Evolutionary conservation across 148 eudicot species (phyloP).

Genomic region (Rhododendron simsii): DNA sequence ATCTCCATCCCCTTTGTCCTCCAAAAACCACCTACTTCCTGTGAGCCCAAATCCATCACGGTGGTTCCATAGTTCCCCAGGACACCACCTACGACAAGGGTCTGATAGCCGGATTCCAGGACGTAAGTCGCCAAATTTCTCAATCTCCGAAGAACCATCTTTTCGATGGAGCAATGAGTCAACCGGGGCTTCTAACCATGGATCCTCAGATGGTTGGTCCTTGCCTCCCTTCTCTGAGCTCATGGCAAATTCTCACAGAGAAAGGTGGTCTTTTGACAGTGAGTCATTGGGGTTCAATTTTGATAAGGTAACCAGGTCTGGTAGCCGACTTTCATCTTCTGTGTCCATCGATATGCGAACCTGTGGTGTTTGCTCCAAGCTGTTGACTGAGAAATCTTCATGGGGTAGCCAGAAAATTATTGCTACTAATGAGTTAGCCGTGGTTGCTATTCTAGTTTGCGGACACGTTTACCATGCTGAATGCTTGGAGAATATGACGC

Average conservation of each 20-base stretch:
- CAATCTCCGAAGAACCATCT: constrained; percentile 49
- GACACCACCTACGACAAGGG: constrained; percentile 43
- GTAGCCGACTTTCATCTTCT: constrained; percentile 36
- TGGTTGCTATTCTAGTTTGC: constrained; percentile 73
- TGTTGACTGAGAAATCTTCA: constrained; percentile 60
- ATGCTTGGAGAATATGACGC: constrained; percentile 83
- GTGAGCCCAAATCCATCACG: constrained; percentile 54
- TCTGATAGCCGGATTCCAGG: constrained; percentile 63
- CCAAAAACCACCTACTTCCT: constrained; percentile 49
- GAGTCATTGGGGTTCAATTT: constrained; percentile 48
- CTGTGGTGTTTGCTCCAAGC: constrained; percentile 84
- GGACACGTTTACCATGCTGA: constrained; percentile 95
- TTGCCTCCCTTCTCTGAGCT: constrained; percentile 63
- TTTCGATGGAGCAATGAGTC: constrained; percentile 57
- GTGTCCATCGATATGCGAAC: constrained; percentile 48
- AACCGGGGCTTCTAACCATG: constrained; percentile 60
- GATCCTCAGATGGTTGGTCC: constrained; percentile 87
- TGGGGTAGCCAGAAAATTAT: constrained; percentile 71
- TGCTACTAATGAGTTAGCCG: constrained; percentile 62
- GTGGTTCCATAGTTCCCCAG: constrained; percentile 51
- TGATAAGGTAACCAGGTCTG: constrained; percentile 46
- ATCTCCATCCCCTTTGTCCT: constrained; percentile 55
- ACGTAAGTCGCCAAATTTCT: constrained; percentile 61
- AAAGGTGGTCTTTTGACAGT: constrained; percentile 80
- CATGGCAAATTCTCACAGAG: constrained; percentile 57